Percentiles rank a stretch among this genome's conserved stretches.
phyloP scores from a whole-genome alignment of 2,329 filamentous ascomycete genomes.

The Aspergillus cejpii region DNA sequence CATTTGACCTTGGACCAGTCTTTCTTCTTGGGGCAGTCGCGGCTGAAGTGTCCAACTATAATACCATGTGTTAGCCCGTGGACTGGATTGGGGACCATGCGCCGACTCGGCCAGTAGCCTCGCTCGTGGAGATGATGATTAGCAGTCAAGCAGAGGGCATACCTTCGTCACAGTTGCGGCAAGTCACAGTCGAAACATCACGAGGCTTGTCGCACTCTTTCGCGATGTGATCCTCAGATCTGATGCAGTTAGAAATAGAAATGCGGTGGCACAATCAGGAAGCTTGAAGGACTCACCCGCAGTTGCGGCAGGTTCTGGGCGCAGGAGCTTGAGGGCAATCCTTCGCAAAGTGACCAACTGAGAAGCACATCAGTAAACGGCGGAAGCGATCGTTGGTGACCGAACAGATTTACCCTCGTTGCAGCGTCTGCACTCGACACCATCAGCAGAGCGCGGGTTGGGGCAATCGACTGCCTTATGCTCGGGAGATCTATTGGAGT shows the following conservation, averaged over 20 bases:
- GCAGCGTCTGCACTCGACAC: constrained; percentile 43
- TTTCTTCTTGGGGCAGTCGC: constrained; percentile 41
- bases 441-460: constrained; percentile 39
- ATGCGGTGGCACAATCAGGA: background rate
- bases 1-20: constrained; percentile 43
- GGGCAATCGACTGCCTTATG: constrained; percentile 47
- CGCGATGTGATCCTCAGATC: constrained; percentile 39
- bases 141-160: constrained; percentile 8
- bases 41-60: constrained; percentile 38
- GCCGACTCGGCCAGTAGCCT: no score
- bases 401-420: constrained; percentile 29
- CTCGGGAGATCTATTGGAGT: constrained; percentile 32
- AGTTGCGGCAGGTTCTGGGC: constrained; percentile 40
- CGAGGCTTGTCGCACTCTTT: constrained; percentile 41
- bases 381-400: background rate
- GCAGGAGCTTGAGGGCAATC: constrained; percentile 39
- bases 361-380: background rate
- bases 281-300: constrained; percentile 31
- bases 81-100: background rate
- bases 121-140: no score
- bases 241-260: constrained; percentile 15
- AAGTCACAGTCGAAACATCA: constrained; percentile 36
- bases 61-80: constrained; percentile 7
- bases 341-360: constrained; percentile 43
- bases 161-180: constrained; percentile 44